Evolutionary conservation across 495 filamentous ascomycete species (phyloP), one percentile per base, ranked within the genome.

Genomic region (Annulohypoxylon bovei): DNA sequence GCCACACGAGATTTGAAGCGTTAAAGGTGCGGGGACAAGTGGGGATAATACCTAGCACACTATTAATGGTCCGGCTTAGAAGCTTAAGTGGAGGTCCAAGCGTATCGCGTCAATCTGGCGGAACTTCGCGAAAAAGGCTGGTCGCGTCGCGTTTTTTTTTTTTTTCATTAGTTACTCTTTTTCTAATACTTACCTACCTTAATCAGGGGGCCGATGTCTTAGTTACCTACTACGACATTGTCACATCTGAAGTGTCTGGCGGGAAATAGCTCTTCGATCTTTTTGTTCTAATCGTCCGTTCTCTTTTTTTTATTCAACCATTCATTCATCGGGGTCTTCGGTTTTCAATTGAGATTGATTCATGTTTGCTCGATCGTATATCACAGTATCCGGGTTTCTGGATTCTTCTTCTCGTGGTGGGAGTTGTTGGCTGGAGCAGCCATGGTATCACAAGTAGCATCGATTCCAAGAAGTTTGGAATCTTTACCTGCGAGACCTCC

Each of bases 401-500:
- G 33, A 14, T 28, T 20, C 50, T n/a, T 60, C 30, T 68, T 55
- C 32, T 39, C 33, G 54, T 60, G 60, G 75, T 70, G 70, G 66
- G 57, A 71, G 73, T 60, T 66, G 50, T 62, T 71, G 62, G 65
- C 69, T 73, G 56, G 67, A 74, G 74, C 77, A 82, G 82, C 75
- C 75, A 86, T 86, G 84, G 81, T 80, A 79, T 80, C 81, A 70
- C 71, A 78, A 70, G 72, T 70, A 50, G 73, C 78, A 47, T 25
- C 64, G 53, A 72, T 77, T 71, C 80, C 80, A 75, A 80, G 63
- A 73, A 71, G 75, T 74, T 70, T 83, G 64, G 83, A 85, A 42
- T 72, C 76, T 44, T 77, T 84, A 6, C 78, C 78, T 23, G 77
- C 81, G 53, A 81, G 84, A 79, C 85, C 85, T n/a, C 85, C 85